phyloP scores from a whole-genome alignment of 176 grass and related monocot species.

The Hordeum marinum region DNA sequence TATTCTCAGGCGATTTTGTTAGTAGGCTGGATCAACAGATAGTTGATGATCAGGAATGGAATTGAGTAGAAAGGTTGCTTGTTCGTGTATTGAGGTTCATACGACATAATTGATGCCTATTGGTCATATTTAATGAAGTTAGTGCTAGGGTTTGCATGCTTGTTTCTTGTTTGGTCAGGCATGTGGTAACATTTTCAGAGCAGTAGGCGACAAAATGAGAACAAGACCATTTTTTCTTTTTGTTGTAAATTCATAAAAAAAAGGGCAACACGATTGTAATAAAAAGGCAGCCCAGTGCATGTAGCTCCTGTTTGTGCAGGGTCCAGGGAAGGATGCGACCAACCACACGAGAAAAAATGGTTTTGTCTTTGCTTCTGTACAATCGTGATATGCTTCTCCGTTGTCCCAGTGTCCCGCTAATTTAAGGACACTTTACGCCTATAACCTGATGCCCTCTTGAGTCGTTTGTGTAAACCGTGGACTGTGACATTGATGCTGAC shows the following conservation, averaged over 20 bases:
- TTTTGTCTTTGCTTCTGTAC: conserved; percentile 6
- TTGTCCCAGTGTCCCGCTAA: not conserved
- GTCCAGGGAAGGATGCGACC: no score
- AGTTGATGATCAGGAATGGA: not conserved
- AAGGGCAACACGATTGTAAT: not conserved
- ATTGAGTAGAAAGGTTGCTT: not conserved
- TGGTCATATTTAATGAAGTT: not conserved
- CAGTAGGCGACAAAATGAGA: not conserved
- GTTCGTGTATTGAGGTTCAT: not conserved
- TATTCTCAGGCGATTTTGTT: not conserved
- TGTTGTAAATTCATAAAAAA: not conserved
- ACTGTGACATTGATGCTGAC: not conserved
- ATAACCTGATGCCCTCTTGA: not conserved
- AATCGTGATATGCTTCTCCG: not conserved
- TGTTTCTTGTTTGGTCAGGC: not conserved
- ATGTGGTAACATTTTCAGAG: not conserved
- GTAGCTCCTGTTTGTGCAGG: no score
- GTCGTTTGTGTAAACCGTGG: not conserved
- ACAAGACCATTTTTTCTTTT: not conserved
- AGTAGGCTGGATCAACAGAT: not conserved
- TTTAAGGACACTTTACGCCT: not conserved
- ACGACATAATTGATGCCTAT: not conserved
- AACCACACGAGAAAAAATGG: not conserved
- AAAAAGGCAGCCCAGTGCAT: no score
- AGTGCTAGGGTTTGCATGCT: not conserved